These are phyloP conservation scores for Calocybe gangraenosa DNA, from an alignment of 768 basidiomycete genomes.

Conservation along the genomic window DNA sequence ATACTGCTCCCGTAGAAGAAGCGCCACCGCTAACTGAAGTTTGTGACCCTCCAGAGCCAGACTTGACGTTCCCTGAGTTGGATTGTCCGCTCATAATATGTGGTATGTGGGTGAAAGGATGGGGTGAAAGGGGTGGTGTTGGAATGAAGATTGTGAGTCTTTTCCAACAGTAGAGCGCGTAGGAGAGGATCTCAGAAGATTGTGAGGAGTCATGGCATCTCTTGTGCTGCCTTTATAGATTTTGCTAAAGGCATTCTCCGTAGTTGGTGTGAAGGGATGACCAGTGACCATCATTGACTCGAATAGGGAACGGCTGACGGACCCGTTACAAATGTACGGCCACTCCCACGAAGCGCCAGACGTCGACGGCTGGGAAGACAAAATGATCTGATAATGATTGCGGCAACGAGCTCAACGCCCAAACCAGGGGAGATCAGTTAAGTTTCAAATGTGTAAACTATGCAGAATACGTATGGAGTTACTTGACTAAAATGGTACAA, in stretches of 20 bases:
- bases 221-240: constrained; percentile 23
- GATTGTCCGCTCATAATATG: constrained; percentile 34
- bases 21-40: constrained; percentile 48
- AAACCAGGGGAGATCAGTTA: constrained; percentile 30
- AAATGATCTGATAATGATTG: constrained; percentile 35
- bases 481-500: constrained; percentile 17
- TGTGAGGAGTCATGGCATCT: constrained; percentile 29
- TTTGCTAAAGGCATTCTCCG: constrained; percentile 20
- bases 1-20: constrained; percentile 47
- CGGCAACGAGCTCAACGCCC: constrained; percentile 31
- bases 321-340: constrained; percentile 19
- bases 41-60: constrained; percentile 28
- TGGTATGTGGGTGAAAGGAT: constrained; percentile 5
- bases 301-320: constrained; percentile 29
- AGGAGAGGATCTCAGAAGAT: constrained; percentile 18
- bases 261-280: constrained; percentile 24
- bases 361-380: constrained; percentile 25
- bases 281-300: constrained; percentile 36
- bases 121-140: constrained; percentile 2
- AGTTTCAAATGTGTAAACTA: constrained; percentile 25
- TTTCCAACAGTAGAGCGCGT: constrained; percentile 5
- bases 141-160: constrained; percentile 7
- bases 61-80: constrained; percentile 33
- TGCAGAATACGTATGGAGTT: constrained; percentile 28
- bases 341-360: constrained; percentile 23